Percentiles rank a stretch among this genome's conserved stretches.
phyloP scores from a whole-genome alignment of 495 filamentous ascomycete species.

The Apiosordaria backusii region DNA sequence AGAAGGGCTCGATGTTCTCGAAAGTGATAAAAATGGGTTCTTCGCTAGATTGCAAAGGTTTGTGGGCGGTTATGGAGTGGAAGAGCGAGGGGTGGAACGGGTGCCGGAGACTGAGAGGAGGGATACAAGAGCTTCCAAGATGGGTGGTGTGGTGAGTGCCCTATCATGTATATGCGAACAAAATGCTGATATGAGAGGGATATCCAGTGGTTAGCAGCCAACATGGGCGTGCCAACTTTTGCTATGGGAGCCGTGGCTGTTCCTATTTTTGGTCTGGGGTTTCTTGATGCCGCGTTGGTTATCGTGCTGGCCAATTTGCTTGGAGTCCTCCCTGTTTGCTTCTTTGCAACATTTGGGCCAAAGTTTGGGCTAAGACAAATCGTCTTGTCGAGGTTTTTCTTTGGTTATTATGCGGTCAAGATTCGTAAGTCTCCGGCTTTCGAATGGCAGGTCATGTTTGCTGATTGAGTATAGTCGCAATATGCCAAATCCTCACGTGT shows the following conservation, averaged over 20 bases:
- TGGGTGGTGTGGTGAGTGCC: conserved; percentile 71
- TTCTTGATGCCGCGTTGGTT: conserved; percentile 67
- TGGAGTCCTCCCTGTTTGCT: conserved; percentile 68
- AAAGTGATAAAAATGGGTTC: conserved; percentile 51
- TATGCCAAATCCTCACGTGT: conserved; percentile 74
- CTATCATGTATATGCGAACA: conserved; percentile 5
- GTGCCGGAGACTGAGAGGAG: conserved; percentile 71
- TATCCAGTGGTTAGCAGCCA: conserved; percentile 75
- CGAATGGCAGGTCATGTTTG: background rate
- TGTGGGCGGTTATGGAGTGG: conserved; percentile 66
- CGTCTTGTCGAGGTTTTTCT: conserved; percentile 80
- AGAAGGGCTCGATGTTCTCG: conserved; percentile 62
- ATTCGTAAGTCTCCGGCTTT: conserved; percentile 7
- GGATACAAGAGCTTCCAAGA: conserved; percentile 61
- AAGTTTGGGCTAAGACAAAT: conserved; percentile 78
- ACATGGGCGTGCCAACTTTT: conserved; percentile 81
- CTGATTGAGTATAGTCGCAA: conserved; percentile 48
- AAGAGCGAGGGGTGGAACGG: conserved; percentile 77
- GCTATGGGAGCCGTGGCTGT: conserved; percentile 73
- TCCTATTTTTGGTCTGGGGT: conserved; percentile 64
- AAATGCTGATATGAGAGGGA: background rate
- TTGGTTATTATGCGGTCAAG: conserved; percentile 65
- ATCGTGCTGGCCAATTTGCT: conserved; percentile 78
- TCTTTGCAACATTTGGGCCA: conserved; percentile 78
- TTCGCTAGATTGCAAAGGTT: conserved; percentile 68